Evolutionary conservation across 164 flowering plant species (phyloP).

Genomic region (Taxillus chinensis): DNA sequence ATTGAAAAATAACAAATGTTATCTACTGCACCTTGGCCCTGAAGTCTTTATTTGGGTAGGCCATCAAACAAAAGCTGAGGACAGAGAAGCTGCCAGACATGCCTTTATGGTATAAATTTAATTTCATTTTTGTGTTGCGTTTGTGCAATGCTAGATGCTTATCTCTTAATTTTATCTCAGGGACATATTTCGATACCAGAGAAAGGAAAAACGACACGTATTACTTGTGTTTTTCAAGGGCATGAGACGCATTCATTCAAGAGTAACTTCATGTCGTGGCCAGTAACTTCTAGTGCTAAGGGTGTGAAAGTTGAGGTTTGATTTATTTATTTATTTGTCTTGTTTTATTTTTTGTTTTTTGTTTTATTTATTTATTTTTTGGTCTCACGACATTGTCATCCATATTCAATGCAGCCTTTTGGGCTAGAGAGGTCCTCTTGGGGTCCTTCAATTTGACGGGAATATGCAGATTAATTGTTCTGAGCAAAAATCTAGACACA

Average conservation of each 20-base stretch:
- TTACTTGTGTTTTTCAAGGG: conserved; percentile 90
- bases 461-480: no score
- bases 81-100: conserved; percentile 84
- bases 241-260: conserved; percentile 87
- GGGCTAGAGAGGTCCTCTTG: no score
- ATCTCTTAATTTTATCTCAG: conserved; percentile 26
- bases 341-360: no score
- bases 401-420: no score
- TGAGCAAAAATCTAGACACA: no score
- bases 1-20: conserved; percentile 85
- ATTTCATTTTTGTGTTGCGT: conserved; percentile 1
- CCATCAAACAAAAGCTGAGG: conserved; percentile 85
- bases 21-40: conserved; percentile 84
- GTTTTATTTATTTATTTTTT: no score
- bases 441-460: no score
- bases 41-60: conserved; percentile 97
- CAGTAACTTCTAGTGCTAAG: conserved; percentile 67
- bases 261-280: conserved; percentile 95
- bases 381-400: no score
- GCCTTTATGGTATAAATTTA: conserved; percentile 67
- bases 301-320: conserved; percentile 91
- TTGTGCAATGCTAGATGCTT: conserved; percentile 1
- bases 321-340: not conserved
- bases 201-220: conserved; percentile 77
- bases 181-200: conserved; percentile 68